Evolutionary conservation across 23 red algal species (phyloP), one percentile per base, ranked within the genome.

Genomic region (Gracilaria caudata): DNA sequence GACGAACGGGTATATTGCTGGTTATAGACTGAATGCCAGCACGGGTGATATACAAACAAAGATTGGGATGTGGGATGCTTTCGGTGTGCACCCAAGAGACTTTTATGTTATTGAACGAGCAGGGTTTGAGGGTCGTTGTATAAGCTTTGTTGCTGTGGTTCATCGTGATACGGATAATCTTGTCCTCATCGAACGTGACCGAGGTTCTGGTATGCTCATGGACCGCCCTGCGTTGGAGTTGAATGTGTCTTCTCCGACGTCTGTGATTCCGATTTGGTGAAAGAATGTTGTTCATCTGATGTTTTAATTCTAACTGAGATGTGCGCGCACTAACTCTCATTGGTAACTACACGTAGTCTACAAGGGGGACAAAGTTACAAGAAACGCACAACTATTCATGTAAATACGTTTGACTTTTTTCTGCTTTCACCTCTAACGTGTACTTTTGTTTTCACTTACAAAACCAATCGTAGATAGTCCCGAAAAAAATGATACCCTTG

Each of bases 31-130:
- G 0, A 51, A 73, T 20, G 30, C 44, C 13, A 20, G 23, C 46
- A 61, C 49, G 2, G 85, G 85, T 17, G 72, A 64, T 60, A 77
- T 89, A 23, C 55, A 68, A 68, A 21, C 46, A 40, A 76, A 64
- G 60, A 51, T 89, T 39, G 85, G 85, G 30, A 40, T 55, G 39
- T 89, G 85, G 85, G 23, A 51, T 23, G 55, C 68, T 44, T 51
- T 53, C n/a, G 85, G 85, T 40, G 68, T 55, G 14, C 85, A 89
- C 59, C 85, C 85, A 57, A 45, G 85, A 47, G 85, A 89, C 43
- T 78, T 89, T 41, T 66, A 51, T 30, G 61, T 89, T 9, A 64
- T 89, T 33, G 85, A 89, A 26, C n/a, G 23, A 34, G 74, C 55
- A 6, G 24, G 20, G 9, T 58, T 78, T 63, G 73, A 64, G 25